Conservation (phyloP, 768 basidiomycete genomes). For the Cystofilobasidium ferigula region DNA sequence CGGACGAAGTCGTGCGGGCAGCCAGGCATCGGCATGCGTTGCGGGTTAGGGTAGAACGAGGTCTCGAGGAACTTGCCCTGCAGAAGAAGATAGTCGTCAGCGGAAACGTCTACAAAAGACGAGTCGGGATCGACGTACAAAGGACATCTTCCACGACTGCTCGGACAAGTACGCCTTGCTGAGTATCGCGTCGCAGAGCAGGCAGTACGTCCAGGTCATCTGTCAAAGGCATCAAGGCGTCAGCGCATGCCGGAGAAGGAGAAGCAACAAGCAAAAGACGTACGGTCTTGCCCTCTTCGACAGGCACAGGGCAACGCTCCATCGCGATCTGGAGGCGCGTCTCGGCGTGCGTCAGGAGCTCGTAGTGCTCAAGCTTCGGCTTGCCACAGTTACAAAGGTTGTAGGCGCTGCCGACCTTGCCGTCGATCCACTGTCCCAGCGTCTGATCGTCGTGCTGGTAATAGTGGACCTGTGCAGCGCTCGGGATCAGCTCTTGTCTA, state of each 20-base stretch:
- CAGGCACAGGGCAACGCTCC: constrained; percentile 51
- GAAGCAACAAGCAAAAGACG: not conserved
- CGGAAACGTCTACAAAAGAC: not conserved
- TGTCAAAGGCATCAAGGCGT: constrained; percentile 7
- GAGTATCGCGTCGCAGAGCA: constrained; percentile 52
- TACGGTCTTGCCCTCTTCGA: constrained; percentile 50
- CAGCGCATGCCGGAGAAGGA: not conserved
- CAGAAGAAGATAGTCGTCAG: constrained; percentile 58
- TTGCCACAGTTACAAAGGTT: constrained; percentile 55
- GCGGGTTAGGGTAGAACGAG: constrained; percentile 84
- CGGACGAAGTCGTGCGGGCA: constrained; percentile 92
- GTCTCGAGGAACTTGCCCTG: constrained; percentile 94
- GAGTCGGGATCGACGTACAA: not conserved
- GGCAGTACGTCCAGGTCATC: constrained; percentile 68
- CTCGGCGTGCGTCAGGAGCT: constrained; percentile 81
- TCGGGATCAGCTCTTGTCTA: not conserved
- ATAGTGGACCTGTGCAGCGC: constrained; percentile 42
- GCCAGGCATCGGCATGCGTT: constrained; percentile 69
- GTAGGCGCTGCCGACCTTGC: constrained; percentile 44
- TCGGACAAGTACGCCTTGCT: constrained; percentile 18
- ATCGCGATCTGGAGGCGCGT: constrained; percentile 70
- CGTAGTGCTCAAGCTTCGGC: constrained; percentile 50
- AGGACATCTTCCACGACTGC: constrained; percentile 12
- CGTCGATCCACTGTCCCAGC: constrained; percentile 82
- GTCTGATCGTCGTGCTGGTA: constrained; percentile 78